Evolutionary conservation across 2,329 filamentous ascomycete species (phyloP).

Genomic region (Neophaeococcomyces mojaviensis): DNA sequence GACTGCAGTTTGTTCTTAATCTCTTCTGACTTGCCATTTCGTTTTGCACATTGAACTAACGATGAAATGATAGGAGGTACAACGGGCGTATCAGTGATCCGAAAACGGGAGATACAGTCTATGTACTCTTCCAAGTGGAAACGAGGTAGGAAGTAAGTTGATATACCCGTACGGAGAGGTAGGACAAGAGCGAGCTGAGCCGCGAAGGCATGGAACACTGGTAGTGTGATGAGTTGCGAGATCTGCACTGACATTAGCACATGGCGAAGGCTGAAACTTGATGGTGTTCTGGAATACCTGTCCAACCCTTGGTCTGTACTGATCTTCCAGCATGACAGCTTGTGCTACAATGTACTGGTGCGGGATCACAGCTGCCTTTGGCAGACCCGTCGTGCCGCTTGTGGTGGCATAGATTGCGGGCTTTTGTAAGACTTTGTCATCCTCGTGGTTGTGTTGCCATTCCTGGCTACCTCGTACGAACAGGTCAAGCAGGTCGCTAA

Average conservation of each 20-base stretch:
- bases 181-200: constrained; percentile 40
- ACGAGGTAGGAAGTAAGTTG: constrained; percentile 41
- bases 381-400: constrained; percentile 54
- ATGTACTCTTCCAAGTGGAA: constrained; percentile 38
- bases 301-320: constrained; percentile 9
- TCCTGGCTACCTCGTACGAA: constrained; percentile 23
- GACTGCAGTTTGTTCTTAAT: constrained; percentile 28
- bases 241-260: constrained; percentile 25
- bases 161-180: constrained; percentile 39
- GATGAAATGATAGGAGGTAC: constrained; percentile 40
- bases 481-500: no score
- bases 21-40: no score
- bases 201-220: constrained; percentile 49
- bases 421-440: constrained; percentile 24
- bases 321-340: constrained; percentile 14
- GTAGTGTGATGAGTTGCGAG: constrained; percentile 42
- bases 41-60: constrained; percentile 30
- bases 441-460: constrained; percentile 27
- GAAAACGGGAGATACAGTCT: constrained; percentile 32
- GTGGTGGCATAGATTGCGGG: constrained; percentile 38
- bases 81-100: constrained; percentile 43
- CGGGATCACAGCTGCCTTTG: constrained; percentile 52
- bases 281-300: neutral
- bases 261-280: neutral
- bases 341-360: constrained; percentile 35